Evolutionary conservation across 352 stramenopile genomes (phyloP), one percentile per base, ranked within the genome.

Genomic region (Globisporangium canariense): DNA sequence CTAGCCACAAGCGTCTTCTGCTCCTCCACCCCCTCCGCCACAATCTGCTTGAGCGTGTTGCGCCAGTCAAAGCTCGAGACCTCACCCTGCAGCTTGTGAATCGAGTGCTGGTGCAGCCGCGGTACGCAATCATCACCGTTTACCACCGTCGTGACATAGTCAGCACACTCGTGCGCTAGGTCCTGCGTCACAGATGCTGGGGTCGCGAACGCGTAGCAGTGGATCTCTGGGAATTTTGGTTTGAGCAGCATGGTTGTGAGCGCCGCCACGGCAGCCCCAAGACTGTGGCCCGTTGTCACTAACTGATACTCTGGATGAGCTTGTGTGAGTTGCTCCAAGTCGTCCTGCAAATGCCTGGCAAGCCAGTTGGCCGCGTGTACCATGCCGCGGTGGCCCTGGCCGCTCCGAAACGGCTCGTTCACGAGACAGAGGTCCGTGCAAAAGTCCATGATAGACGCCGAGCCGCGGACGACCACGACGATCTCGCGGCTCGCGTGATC

Each of bases 71-170:
- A 94, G 45, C 56, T 60, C 3, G 67, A 72, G 34, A 95, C 80
- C 60, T 93, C 76, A 20, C 80, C 68, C 57, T 91, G 84, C 41
- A 95, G 62, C 25, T 77, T 69, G 8, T 83, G 45, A 34, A 95
- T 71, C 50, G 81, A 91, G 65, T 92, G 79, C 61, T 91, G 82
- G 49, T 93, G 86, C 41, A 93, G 67, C 16, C 86, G 81, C 10
- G 86, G 86, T 16, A 95, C 83, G 58, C 84, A 93, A 69, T 95
- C 86, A 65, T 93, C 88, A 22, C 84, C 84, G 41, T 91, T 84
- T 36, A 95, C 79, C 32, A 95, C 73, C 2, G 74, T 82, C 9
- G 83, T 93, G 13, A 95, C 81, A 50, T 80, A 81, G 32, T 78
- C 76, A 13, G 75, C 66, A 47, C 81, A 91, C 9, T 64, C 66